These are phyloP conservation scores for Fusarium drepaniforme DNA, from an alignment of 2,329 filamentous ascomycete genomes.

Conservation along the genomic window DNA sequence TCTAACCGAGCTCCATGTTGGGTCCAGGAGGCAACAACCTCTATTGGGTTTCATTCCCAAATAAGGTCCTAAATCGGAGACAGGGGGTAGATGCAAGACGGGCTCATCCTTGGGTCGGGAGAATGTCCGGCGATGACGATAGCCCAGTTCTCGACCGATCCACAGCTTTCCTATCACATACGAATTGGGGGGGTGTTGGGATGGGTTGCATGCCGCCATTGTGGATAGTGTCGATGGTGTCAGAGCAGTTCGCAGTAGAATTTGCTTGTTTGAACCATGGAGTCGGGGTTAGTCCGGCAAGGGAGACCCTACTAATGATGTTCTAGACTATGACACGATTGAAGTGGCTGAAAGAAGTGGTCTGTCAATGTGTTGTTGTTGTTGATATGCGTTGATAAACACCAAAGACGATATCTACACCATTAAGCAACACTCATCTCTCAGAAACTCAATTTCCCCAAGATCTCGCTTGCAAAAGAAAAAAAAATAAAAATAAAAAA, in stretches of 20 bases:
- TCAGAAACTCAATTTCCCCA: neutral
- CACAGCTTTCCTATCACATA: neutral
- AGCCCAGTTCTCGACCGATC: neutral
- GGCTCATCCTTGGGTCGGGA: neutral
- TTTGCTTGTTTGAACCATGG: neutral
- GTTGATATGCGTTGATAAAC: neutral
- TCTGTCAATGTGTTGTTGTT: neutral
- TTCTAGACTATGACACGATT: slow-evolving; percentile 1
- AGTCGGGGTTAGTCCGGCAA: neutral
- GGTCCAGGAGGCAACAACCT: neutral
- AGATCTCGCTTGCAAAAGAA: neutral
- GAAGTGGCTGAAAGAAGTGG: neutral
- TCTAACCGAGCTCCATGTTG: slow-evolving; percentile 1
- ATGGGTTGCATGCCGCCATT: neutral
- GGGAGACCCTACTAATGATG: neutral
- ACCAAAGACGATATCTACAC: neutral
- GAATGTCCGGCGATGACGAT: neutral
- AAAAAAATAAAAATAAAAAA: neutral
- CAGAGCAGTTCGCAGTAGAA: neutral
- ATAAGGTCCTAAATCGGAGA: neutral
- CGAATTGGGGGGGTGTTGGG: neutral
- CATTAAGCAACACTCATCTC: neutral
- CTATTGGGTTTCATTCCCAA: neutral
- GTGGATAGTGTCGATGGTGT: slow-evolving; percentile 1
- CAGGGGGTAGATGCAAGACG: neutral